Conservation (phyloP, 306 rosid species). For the Hippophae tibetana region DNA sequence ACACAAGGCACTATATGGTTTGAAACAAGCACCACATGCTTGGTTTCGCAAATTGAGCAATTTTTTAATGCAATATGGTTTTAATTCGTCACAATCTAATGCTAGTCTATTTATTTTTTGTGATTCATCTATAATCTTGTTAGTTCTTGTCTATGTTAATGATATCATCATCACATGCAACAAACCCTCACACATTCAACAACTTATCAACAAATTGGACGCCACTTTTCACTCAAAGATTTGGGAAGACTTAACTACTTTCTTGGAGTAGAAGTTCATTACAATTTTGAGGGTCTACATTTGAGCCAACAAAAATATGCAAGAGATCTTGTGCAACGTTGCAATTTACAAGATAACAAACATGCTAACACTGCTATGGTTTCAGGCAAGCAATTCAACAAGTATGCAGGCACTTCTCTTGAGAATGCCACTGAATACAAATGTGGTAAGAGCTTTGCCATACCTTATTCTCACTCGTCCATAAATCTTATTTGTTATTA, state of each 20-base stretch:
- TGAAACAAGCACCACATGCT: neutral
- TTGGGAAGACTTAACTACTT: neutral
- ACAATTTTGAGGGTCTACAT: neutral
- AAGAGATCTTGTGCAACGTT: neutral
- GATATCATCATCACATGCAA: neutral
- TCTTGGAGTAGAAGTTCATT: neutral
- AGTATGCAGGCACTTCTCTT: neutral
- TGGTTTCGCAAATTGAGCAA: neutral
- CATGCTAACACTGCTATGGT: no score
- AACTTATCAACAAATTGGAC: no score
- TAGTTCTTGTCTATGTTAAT: neutral
- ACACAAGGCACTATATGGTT: neutral
- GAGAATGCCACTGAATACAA: no score
- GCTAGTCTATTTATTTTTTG: neutral
- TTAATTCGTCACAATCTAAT: neutral
- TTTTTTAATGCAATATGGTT: neutral
- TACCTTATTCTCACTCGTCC: no score
- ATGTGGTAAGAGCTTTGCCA: no score
- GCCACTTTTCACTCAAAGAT: neutral
- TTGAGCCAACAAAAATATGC: neutral
- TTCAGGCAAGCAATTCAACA: neutral
- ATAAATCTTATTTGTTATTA: no score
- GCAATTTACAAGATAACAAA: no score
- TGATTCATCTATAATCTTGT: neutral
- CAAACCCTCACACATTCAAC: neutral